Evolutionary conservation across 805 yeast genomes (phyloP), one percentile per base, ranked within the genome.

Genomic region (Pichia kluyveri): DNA sequence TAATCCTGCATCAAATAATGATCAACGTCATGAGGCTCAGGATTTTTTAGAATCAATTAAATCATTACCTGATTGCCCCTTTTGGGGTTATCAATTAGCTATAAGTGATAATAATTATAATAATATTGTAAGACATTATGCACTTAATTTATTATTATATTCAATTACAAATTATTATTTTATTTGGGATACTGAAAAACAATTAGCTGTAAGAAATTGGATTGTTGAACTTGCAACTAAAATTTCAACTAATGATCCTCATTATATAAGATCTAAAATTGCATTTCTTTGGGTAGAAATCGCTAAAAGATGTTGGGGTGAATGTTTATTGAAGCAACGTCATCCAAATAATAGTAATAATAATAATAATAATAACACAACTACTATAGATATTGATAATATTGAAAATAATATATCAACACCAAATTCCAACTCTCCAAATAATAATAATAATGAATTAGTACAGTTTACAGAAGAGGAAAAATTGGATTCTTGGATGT

Each of bases 221-320:
- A 76, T 90, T 38, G 75, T 87, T 40, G 95, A 90, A 56, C 74
- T 93, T 41, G 79, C 89, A 28, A 70, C 70, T 34, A 76, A 78
- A 43, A 76, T 83, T 0, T 60, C 71, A 7, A 67, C 68, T n/a
- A 63, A 67, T 26, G 97, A 91, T 62, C 96, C 98, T 8, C 91
- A 88, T 63, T 95, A 83, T 58, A 72, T 93, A 48, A 86, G 83
- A 59, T 98, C 90, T 61, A 93, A 93, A 65, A 60, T 90, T 39
- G 95, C 97, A 14, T 83, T 79, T 54, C 67, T 93, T 27, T 90
- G 98, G 97, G 96, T 86, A 0, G 83, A 86, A 40, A 71, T 93
- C 8, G 95, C 96, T 11, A 93, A 93, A 60, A 74, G 96, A 49
- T 75, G 81, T 31, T 93, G 99, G 99, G 96, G 97, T 17, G 71